Base-by-base conservation (phyloP, 441 rosid species). In the Aquilaria agallochum region DNA sequence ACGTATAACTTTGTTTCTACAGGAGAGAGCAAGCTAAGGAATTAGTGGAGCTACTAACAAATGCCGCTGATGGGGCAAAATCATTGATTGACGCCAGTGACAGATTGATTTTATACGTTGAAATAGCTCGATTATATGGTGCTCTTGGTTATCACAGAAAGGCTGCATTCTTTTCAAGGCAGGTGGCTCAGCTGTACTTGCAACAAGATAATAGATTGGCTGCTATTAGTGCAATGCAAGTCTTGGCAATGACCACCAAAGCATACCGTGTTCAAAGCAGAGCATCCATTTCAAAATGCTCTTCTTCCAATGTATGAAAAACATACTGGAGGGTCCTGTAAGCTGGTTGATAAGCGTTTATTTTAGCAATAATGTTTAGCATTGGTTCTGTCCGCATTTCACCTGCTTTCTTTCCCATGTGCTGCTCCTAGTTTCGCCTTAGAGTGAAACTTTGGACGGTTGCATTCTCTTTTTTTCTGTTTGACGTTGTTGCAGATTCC, bases 111-210 rank as follows among this genome's bases (percentile, higher is more conserved):
- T 68, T 95, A 68, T 92, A 76, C 76, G 82, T 92, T 47, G 99
- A 95, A 80, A 74, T 95, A 72, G 94, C 99, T 58, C 98, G 97
- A 61, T 78, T 95, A 55, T 95, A 79, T 80, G 99, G 99, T 62
- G 75, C 74, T 60, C 86, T 92, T 74, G 97, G 94, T 69, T 95
- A 92, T 76, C 93, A 89, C 64, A 75, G 97, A 67, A 95, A 89
- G 80, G 96, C 98, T 63, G 99, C 98, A 72, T 92, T 95, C 80
- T 95, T 92, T 64, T 89, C 98, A 47, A 89, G 99, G 83, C 95
- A 88, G 82, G 97, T 95, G 20, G 99, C 98, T 67, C 98, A 82
- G 80, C 69, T 92, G 80, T 95, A 95, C 74, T 75, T 95, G 80
- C 91, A 88, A 70, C 99, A 92, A 74, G 98, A 92, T 64, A 89